Evolutionary conservation across 2,329 filamentous ascomycete genomes (phyloP), one percentile per base, ranked within the genome.

Genomic region (Stachybotrys chlorohalonatus): DNA sequence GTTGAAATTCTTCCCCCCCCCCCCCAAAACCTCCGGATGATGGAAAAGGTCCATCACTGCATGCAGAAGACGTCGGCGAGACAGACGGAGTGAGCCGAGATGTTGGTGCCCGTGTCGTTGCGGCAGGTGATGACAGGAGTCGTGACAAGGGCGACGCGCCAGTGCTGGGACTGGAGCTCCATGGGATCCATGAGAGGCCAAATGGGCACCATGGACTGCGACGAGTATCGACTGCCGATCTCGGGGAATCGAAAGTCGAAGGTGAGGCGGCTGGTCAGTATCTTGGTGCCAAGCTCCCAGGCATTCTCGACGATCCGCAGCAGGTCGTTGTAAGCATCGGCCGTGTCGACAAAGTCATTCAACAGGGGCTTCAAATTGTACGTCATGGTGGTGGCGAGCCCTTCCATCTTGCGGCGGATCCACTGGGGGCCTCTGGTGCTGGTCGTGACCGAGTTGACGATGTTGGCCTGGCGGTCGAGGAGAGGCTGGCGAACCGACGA

Each of bases 121-220:
- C 79, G 73, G 60, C 79, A 74, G 2, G 78, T 81, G 49, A 83
- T 73, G 8, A 77, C 73, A 1, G 80, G 80, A 0, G 80, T 81
- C 6, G 79, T 75, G 31, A 79, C 76, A 1, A 82, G 70, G 53
- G 76, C 75, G n/a, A 83, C 65, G 6, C 79, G 75, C 66, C 71
- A 76, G 60, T 81, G 78, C 60, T 72, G 72, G 6, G 71, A 67
- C 66, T 81, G 78, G 17, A 82, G 64, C 52, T 74, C 68, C 54
- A 70, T 63, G 0, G 73, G 68, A 42, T 75, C 69, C 31, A 68
- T 60, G 42, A 63, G 58, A 30, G 71, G 70, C 65, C 79, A 78
- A 57, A 79, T 69, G 53, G 59, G 73, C 49, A 69, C 66, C 74
- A 79, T 83, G 59, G 68, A 72, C 59, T 77, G 70, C 55, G 70